Evolutionary conservation across 1,284 basidiomycete species (phyloP).

Genomic region (Ganoderma lucidum): DNA sequence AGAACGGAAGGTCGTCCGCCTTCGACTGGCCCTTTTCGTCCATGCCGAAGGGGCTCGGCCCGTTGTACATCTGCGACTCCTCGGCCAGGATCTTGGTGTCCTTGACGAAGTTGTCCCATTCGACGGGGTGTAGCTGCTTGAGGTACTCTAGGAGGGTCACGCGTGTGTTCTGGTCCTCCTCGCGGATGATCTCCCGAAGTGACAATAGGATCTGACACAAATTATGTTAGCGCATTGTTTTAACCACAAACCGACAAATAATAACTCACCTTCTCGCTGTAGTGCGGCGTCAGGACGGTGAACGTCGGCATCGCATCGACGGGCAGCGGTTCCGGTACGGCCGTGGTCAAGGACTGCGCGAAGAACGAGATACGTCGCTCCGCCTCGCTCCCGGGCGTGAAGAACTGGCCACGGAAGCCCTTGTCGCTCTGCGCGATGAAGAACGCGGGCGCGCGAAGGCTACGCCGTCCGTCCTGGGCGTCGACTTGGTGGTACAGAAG

Average conservation of each 20-base stretch:
- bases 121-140: slow-evolving; percentile 97
- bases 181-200: slow-evolving; percentile 94
- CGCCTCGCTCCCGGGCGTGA: slow-evolving; percentile 91
- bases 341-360: slow-evolving; percentile 91
- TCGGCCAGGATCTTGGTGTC: slow-evolving; percentile 99
- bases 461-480: slow-evolving; percentile 85
- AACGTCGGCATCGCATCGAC: slow-evolving; percentile 98
- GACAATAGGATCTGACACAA: slow-evolving; percentile 81
- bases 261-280: slow-evolving; percentile 85
- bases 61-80: slow-evolving; percentile 90
- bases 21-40: slow-evolving; percentile 91
- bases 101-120: slow-evolving; percentile 99
- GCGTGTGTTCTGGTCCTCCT: slow-evolving; percentile 94
- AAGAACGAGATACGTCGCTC: slow-evolving; percentile 97
- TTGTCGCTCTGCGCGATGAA: slow-evolving; percentile 93
- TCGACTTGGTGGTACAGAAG: slow-evolving; percentile 95
- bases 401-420: slow-evolving; percentile 88
- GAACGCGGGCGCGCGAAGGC: slow-evolving; percentile 91
- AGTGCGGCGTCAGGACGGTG: slow-evolving; percentile 95
- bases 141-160: slow-evolving; percentile 96
- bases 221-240: slow-evolving; percentile 5
- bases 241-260: not conserved
- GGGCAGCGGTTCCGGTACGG: slow-evolving; percentile 88
- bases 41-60: slow-evolving; percentile 76
- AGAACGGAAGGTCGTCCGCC: slow-evolving; percentile 96